These are phyloP conservation scores for Vigna radiata DNA, from an alignment of 306 rosid species.

Conservation along the genomic window DNA sequence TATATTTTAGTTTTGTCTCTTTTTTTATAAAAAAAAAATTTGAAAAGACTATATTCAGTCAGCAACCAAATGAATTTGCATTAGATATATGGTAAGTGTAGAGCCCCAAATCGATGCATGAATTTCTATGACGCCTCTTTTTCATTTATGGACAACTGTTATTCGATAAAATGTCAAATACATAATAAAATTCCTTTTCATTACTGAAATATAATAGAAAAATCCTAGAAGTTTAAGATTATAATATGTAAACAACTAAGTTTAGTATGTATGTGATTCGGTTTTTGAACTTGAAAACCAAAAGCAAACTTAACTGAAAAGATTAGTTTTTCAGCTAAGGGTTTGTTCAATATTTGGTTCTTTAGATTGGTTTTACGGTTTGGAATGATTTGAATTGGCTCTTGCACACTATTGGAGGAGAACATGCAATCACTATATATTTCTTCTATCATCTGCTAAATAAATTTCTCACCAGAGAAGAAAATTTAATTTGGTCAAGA, in stretches of 20 bases:
- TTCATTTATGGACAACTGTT: neutral
- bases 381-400: neutral
- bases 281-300: neutral
- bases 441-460: slow-evolving; percentile 15
- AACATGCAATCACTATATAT: neutral
- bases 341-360: neutral
- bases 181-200: neutral
- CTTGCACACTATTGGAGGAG: neutral
- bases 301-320: neutral
- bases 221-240: neutral
- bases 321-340: neutral
- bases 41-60: neutral
- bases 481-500: slow-evolving; percentile 22
- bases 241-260: neutral
- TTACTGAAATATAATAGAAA: too few species aligned
- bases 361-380: neutral
- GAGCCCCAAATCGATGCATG: neutral
- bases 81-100: neutral
- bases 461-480: slow-evolving; percentile 4
- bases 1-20: neutral
- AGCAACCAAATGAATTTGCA: neutral
- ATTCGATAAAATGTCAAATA: neutral
- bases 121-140: neutral
- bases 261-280: neutral
- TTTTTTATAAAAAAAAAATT: neutral